phyloP scores from a whole-genome alignment of 169 alveolate genomes.

The Babesia gibsoni region DNA sequence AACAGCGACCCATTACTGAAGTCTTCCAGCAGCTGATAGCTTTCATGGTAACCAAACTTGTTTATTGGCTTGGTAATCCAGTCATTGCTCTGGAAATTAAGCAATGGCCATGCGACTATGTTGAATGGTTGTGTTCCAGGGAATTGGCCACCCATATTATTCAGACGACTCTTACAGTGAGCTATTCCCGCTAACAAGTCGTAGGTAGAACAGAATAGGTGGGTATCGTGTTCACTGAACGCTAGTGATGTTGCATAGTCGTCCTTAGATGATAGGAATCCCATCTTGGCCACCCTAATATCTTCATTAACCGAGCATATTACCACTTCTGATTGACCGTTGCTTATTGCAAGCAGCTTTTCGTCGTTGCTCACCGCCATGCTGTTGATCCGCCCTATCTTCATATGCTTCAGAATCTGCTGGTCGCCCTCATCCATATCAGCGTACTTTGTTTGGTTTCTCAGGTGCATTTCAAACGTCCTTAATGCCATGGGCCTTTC shows the following conservation, averaged over 20 bases:
- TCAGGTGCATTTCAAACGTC: constrained; percentile 16
- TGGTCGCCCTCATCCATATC: constrained; percentile 35
- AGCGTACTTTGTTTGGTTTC: constrained; percentile 23
- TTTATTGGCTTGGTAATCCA: constrained; percentile 7
- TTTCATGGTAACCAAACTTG: not conserved
- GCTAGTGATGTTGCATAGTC: constrained; percentile 18
- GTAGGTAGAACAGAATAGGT: constrained; percentile 16
- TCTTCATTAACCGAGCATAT: constrained; percentile 21
- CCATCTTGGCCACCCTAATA: constrained; percentile 26
- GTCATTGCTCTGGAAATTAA: constrained; percentile 36
- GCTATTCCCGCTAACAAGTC: constrained; percentile 25
- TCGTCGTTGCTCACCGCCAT: constrained; percentile 33
- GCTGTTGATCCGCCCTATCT: constrained; percentile 23
- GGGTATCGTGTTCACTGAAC: constrained; percentile 2
- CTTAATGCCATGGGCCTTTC: constrained; percentile 24
- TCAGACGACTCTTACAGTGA: constrained; percentile 8
- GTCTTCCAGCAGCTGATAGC: constrained; percentile 19
- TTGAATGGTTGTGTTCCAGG: not conserved
- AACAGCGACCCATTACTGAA: not conserved
- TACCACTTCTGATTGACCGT: constrained; percentile 25
- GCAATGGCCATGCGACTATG: constrained; percentile 26
- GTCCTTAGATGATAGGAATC: constrained; percentile 22
- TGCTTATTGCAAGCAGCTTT: constrained; percentile 5
- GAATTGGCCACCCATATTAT: not conserved
- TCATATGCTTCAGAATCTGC: constrained; percentile 44